Percentiles rank a stretch among this genome's conserved stretches.
phyloP scores from a whole-genome alignment of 2,329 filamentous ascomycete genomes.

The Bertia moriformis region DNA sequence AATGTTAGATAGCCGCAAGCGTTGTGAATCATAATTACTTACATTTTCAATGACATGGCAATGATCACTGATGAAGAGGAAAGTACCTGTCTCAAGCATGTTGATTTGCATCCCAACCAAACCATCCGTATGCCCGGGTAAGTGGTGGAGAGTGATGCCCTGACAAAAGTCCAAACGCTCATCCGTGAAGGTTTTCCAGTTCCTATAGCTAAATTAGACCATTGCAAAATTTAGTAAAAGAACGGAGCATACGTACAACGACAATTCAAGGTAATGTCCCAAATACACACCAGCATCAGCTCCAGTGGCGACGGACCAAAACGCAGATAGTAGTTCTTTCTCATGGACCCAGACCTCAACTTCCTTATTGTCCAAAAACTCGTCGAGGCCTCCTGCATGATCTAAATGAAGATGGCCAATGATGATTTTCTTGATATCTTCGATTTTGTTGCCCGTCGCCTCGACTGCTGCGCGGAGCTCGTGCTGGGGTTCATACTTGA shows the following conservation, averaged over 20 bases:
- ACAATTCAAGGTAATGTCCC: slow-evolving; percentile 7
- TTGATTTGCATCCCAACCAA: slow-evolving; percentile 16
- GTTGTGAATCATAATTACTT: too few species aligned
- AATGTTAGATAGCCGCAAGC: too few species aligned
- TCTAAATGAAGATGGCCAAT: not conserved
- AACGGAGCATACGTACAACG: slow-evolving; percentile 2
- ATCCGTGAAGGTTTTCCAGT: slow-evolving; percentile 9
- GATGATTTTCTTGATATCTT: not conserved
- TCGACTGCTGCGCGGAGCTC: not conserved
- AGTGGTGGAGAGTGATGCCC: slow-evolving; percentile 8
- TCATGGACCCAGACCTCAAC: not conserved
- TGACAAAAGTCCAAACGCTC: slow-evolving; percentile 7
- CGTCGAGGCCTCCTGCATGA: not conserved
- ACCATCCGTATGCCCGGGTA: slow-evolving; percentile 10
- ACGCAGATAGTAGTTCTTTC: not conserved
- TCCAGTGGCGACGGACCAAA: not conserved
- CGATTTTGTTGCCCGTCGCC: not conserved
- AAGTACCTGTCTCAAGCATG: slow-evolving; percentile 13
- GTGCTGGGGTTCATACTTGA: not conserved
- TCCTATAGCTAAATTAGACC: too few species aligned
- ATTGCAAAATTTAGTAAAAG: too few species aligned
- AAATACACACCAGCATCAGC: slow-evolving; percentile 8
- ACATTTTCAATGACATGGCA: slow-evolving; percentile 16
- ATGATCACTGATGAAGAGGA: slow-evolving; percentile 17
- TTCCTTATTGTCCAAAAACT: not conserved